These are phyloP conservation scores for Nemania bipapillata DNA, from an alignment of 2,329 filamentous ascomycete genomes.

Conservation along the genomic window DNA sequence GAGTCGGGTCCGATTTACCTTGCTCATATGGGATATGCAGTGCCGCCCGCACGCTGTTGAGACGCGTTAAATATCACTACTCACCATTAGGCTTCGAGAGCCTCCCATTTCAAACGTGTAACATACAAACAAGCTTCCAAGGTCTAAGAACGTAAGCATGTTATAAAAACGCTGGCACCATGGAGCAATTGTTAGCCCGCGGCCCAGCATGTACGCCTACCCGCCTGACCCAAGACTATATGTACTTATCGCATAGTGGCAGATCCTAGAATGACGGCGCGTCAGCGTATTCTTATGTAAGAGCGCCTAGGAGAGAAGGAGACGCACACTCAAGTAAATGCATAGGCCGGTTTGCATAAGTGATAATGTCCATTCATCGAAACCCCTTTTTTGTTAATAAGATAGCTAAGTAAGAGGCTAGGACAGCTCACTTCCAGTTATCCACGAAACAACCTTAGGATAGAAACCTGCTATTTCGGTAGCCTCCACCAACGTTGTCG, in stretches of 20 bases:
- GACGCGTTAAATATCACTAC: background rate
- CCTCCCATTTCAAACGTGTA: no score
- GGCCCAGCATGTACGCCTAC: background rate
- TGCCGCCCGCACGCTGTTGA: background rate
- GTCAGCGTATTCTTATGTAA: no score
- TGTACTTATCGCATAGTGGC: no score
- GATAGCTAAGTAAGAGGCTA: slow-evolving; percentile 19
- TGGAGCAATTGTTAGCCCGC: background rate
- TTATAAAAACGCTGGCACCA: background rate
- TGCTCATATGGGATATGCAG: no score
- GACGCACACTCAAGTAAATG: background rate
- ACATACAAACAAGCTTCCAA: no score
- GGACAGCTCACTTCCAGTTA: slow-evolving; percentile 7
- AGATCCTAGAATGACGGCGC: background rate
- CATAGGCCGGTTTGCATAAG: background rate
- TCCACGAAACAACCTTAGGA: slow-evolving; percentile 7
- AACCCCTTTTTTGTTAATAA: background rate
- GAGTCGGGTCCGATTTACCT: no score
- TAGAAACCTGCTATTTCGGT: background rate
- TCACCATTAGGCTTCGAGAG: no score
- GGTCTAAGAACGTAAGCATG: no score
- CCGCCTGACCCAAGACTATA: background rate
- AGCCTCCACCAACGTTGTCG: slow-evolving; percentile 11
- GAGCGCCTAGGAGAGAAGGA: background rate
- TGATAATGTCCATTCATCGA: slow-evolving; percentile 3